Conservation (phyloP, 345 rosid genomes). For the Kandelia obovata region DNA sequence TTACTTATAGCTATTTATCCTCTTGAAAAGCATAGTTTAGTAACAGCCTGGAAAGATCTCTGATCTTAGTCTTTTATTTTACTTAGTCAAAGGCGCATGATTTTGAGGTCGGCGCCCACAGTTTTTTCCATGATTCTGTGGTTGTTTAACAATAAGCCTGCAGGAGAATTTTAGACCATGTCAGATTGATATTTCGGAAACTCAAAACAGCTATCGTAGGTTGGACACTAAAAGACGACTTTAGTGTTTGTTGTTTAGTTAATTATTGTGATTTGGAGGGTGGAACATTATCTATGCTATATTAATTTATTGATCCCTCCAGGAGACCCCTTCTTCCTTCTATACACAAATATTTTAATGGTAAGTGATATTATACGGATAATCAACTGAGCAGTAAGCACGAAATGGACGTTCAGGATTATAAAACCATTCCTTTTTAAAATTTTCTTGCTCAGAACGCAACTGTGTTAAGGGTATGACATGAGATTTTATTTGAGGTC, state of each 20-base stretch:
- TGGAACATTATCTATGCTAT: too few relatives aligned
- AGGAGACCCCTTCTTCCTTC: too few relatives aligned
- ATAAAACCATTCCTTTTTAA: not conserved
- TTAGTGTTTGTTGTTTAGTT: too few relatives aligned
- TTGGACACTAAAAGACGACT: not conserved
- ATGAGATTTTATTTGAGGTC: too few relatives aligned
- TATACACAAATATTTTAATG: too few relatives aligned
- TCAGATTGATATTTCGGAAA: not conserved
- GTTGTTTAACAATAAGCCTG: constrained; percentile 5
- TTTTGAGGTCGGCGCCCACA: not conserved
- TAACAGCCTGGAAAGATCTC: not conserved
- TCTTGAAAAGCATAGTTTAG: not conserved
- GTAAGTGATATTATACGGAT: too few relatives aligned
- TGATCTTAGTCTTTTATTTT: too few relatives aligned
- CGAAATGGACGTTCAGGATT: constrained; percentile 2
- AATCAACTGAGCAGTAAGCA: not conserved
- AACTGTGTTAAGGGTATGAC: too few relatives aligned
- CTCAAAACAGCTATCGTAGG: constrained; percentile 12
- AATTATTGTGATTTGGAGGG: too few relatives aligned
- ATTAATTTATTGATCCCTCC: too few relatives aligned
- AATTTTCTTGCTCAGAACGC: not conserved
- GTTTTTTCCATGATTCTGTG: not conserved
- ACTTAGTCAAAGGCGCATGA: not conserved
- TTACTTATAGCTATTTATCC: not conserved
- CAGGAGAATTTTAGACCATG: not conserved